A percentile compares a stretch with the other conserved stretches of the same genome.
phyloP scores from a whole-genome alignment of 257 asterid species.

The Leonotis leonurus region DNA sequence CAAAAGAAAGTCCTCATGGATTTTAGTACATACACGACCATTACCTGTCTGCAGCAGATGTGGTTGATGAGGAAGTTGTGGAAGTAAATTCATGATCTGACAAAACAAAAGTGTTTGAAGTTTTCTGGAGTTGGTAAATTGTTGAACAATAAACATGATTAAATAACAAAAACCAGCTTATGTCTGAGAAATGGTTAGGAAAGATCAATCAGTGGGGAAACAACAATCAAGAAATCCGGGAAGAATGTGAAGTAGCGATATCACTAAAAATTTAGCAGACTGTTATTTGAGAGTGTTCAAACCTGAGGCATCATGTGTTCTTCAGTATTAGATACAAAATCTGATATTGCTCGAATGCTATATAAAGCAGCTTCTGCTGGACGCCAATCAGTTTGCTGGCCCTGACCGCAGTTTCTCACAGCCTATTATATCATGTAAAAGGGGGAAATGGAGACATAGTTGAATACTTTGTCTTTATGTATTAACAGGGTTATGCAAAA shows the following conservation, averaged over 20 bases:
- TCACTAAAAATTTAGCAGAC: constrained; percentile 2
- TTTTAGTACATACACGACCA: constrained; percentile 6
- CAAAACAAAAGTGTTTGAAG: constrained; percentile 14
- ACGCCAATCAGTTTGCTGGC: constrained; percentile 66
- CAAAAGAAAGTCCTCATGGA: constrained; percentile 2
- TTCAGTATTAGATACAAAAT: constrained; percentile 64
- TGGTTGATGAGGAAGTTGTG: constrained; percentile 87
- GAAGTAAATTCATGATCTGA: constrained; percentile 83
- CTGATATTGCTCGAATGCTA: constrained; percentile 90
- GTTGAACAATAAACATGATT: not conserved
- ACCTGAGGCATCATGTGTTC: constrained; percentile 98
- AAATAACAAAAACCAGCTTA: constrained; percentile 9
- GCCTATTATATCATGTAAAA: constrained; percentile 42
- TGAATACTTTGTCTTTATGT: constrained; percentile 15
- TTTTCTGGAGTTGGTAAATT: not conserved
- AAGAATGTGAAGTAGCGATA: constrained; percentile 14
- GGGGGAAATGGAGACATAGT: constrained; percentile 8
- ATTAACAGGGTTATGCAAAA: constrained; percentile 5
- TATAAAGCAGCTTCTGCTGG: constrained; percentile 95
- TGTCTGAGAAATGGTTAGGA: not conserved
- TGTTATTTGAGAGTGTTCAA: constrained; percentile 16
- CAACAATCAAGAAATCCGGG: not conserved
- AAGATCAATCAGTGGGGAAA: not conserved
- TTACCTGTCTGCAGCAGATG: constrained; percentile 96
- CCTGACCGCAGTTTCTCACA: constrained; percentile 40